phyloP scores from a whole-genome alignment of 2,329 filamentous ascomycete species.

The Paecilomyces formosus region DNA sequence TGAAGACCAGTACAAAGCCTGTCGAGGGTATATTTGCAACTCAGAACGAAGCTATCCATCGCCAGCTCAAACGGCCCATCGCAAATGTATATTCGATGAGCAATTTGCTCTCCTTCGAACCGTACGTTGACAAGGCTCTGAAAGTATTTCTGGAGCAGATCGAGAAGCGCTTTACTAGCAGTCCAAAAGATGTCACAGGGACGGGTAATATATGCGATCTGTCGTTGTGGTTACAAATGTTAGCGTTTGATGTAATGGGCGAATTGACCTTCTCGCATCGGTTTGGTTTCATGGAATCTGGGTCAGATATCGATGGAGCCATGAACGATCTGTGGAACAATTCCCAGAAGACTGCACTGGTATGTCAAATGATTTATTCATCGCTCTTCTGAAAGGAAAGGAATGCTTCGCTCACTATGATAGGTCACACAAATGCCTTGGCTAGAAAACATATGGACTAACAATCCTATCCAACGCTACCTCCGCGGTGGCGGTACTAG shows the following conservation, averaged over 20 bases:
- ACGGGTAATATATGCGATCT: conserved; percentile 10
- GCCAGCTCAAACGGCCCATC: conserved; percentile 1
- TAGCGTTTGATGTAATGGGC: conserved; percentile 27
- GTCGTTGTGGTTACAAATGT: conserved; percentile 22
- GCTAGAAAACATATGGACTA: too few species aligned
- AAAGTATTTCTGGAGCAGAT: conserved; percentile 15
- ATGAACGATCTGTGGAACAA: conserved; percentile 14
- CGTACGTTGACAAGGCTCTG: conserved; percentile 6
- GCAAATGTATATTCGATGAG: background rate
- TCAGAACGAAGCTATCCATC: conserved; percentile 21
- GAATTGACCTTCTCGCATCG: conserved; percentile 21
- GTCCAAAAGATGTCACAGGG: background rate
- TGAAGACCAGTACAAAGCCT: conserved; percentile 9
- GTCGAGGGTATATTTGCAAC: conserved; percentile 20
- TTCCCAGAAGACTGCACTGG: conserved; percentile 14
- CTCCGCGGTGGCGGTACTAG: too few species aligned
- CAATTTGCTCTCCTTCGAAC: background rate
- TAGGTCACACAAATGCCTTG: conserved; percentile 12
- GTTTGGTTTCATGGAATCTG: conserved; percentile 21
- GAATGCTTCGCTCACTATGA: conserved; percentile 3
- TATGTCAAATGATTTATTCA: conserved; percentile 4
- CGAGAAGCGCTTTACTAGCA: conserved; percentile 10
- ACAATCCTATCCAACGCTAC: too few species aligned
- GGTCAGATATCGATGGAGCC: conserved; percentile 18
- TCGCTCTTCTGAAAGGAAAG: background rate